Conservation (phyloP, 441 rosid species). For the Eruca vesicaria region DNA sequence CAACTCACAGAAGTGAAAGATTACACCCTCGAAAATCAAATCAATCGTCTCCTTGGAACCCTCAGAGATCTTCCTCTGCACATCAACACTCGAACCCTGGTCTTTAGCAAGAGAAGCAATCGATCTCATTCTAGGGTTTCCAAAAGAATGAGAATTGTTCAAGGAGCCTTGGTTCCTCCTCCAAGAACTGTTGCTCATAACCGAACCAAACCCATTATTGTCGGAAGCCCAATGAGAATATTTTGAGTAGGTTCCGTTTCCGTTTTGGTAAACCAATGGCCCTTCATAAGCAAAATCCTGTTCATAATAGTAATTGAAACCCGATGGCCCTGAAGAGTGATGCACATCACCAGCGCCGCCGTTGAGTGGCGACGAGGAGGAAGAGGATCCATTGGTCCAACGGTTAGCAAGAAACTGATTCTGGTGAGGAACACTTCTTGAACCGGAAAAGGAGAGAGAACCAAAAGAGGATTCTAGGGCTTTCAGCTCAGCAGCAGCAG, state of each 20-base stretch:
- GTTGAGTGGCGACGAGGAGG: background rate
- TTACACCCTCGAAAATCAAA: background rate
- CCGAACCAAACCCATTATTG: background rate
- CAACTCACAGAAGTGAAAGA: background rate
- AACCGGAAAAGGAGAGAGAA: background rate
- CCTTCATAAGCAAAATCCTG: too few species aligned
- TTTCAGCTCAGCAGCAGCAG: background rate
- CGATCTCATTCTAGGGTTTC: background rate
- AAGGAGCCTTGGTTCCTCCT: background rate
- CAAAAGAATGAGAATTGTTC: background rate
- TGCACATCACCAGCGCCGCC: background rate
- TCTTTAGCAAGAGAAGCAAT: background rate
- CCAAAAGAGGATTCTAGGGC: background rate
- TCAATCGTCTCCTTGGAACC: background rate
- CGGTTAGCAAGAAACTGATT: background rate
- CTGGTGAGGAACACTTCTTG: background rate
- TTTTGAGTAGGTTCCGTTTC: background rate
- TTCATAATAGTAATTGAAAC: too few species aligned
- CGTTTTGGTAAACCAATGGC: background rate
- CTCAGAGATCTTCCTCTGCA: background rate
- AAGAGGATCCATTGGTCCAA: background rate
- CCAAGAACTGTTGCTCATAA: background rate
- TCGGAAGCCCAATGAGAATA: background rate
- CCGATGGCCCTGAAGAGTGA: too few species aligned
- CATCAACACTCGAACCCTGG: background rate